Percentiles rank a stretch among this genome's conserved stretches.
These are phyloP conservation scores for Phalaenopsis hybrid DNA, from an alignment of 116 monocot genomes.

Conservation along the genomic window DNA sequence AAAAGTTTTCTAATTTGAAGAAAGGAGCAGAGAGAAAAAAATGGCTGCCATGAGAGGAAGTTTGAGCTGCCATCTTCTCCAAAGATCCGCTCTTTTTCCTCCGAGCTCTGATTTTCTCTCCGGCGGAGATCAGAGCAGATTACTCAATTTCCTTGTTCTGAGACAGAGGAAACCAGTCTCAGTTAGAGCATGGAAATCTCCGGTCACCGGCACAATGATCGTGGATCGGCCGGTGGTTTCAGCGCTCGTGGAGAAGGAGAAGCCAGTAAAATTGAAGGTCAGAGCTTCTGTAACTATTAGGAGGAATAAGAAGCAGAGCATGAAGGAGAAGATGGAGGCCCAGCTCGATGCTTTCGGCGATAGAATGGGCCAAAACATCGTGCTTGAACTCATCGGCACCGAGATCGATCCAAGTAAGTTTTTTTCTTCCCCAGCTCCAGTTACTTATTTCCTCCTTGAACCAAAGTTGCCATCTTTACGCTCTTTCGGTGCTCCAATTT, in stretches of 20 bases:
- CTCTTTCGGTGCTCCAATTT: neutral
- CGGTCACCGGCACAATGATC: constrained; percentile 17
- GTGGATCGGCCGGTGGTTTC: constrained; percentile 18
- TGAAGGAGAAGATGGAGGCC: constrained; percentile 29
- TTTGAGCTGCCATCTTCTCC: constrained; percentile 8
- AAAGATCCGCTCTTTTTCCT: constrained; percentile 5
- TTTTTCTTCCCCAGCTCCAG: neutral
- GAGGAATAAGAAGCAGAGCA: constrained; percentile 33
- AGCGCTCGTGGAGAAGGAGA: neutral
- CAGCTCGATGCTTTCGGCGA: constrained; percentile 48
- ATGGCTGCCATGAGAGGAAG: constrained; percentile 21
- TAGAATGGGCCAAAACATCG: constrained; percentile 40
- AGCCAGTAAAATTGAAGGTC: constrained; percentile 37
- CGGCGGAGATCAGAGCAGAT: constrained; percentile 6
- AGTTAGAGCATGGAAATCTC: neutral
- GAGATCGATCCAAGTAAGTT: constrained; percentile 52
- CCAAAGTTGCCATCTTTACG: neutral
- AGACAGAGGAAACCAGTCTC: constrained; percentile 6
- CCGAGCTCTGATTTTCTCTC: neutral
- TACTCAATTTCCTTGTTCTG: neutral
- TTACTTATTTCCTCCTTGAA: neutral
- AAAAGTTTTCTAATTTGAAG: neutral
- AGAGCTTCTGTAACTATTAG: constrained; percentile 43
- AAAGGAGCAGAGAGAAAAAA: neutral
- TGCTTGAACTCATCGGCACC: constrained; percentile 61